Base-by-base conservation (phyloP, 495 filamentous ascomycete species). In the Aspergillus egyptiacus region DNA sequence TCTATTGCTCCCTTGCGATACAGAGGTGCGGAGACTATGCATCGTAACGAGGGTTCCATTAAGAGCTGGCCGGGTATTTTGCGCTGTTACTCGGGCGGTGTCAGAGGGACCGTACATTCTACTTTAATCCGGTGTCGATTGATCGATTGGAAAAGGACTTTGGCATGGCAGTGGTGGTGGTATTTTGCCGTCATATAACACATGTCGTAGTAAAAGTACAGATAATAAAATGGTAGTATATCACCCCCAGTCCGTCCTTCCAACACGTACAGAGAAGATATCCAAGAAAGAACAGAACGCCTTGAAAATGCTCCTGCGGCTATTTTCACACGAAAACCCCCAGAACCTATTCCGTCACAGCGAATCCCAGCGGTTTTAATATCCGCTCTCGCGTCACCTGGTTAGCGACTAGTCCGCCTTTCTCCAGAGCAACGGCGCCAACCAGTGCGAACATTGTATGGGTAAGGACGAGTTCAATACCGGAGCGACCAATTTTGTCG, bases 61-160 rank as follows among this genome's bases (percentile, higher is more conserved):
- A 90, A 91, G 87, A 93, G 81, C 87, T 86, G 87, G 80, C 86
- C 84, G 78, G 73, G 85, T 76, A 85, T 78, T 82, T 67, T 72
- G 54, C 50, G 45, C 63, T 69, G 72, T 89, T 87, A 83, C 83
- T 79, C 80, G 81, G 86, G 81, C 85, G 80, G 87, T 80, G 87
- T 93, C 87, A 91, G 86, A 91, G 84, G 85, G 72, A 79, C 78
- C 85, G 67, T 52, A 91, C 86, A 91, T 74, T 42, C 38, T 48
- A 55, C 35, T 51, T 39, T 19, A 5, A 36, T 30, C 27, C 7
- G 22, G 25, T 46, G 13, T 54, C 33, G 18, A 50, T 51, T 10
- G 23, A 33, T n/a, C n/a, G n/a, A n/a, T n/a, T n/a, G n/a, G 30
- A 18, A 4, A 18, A 32, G 17, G 15, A 11, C n/a, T 5, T 22